phyloP scores from a whole-genome alignment of 2,329 filamentous ascomycete genomes.

The Pestalotiopsis sp. region DNA sequence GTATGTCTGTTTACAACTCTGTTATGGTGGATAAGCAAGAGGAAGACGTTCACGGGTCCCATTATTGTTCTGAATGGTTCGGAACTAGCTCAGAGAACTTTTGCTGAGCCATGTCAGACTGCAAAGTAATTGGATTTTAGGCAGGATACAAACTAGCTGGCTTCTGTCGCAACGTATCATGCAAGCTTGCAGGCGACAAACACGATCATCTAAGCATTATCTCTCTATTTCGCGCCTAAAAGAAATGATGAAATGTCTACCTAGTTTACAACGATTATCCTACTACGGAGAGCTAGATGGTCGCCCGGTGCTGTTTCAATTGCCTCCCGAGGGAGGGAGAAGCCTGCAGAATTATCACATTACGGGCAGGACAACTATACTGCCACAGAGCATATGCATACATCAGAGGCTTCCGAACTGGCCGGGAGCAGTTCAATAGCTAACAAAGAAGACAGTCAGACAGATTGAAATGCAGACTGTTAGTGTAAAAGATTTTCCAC shows the following conservation, averaged over 20 bases:
- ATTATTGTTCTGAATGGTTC: background rate
- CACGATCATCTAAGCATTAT: too few relatives aligned
- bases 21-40: background rate
- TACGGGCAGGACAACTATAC: too few relatives aligned
- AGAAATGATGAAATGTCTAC: too few relatives aligned
- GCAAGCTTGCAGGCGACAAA: too few relatives aligned
- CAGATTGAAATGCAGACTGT: too few relatives aligned
- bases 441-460: slow-evolving; percentile 28
- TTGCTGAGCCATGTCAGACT: background rate
- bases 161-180: too few relatives aligned
- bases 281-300: background rate
- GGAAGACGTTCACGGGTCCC: background rate
- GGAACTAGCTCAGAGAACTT: background rate
- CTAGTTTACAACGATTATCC: too few relatives aligned
- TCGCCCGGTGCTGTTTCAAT: background rate
- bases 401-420: too few relatives aligned
- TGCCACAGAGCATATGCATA: too few relatives aligned
- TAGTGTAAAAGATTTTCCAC: too few relatives aligned
- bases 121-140: background rate
- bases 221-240: too few relatives aligned
- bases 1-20: background rate
- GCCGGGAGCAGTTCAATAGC: slow-evolving; percentile 20
- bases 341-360: background rate
- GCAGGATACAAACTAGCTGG: background rate
- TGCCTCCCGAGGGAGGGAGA: background rate